A percentile compares a stretch with the other conserved stretches of the same genome.
Conservation (phyloP, 306 rosid genomes). For the Neltuma alba region DNA sequence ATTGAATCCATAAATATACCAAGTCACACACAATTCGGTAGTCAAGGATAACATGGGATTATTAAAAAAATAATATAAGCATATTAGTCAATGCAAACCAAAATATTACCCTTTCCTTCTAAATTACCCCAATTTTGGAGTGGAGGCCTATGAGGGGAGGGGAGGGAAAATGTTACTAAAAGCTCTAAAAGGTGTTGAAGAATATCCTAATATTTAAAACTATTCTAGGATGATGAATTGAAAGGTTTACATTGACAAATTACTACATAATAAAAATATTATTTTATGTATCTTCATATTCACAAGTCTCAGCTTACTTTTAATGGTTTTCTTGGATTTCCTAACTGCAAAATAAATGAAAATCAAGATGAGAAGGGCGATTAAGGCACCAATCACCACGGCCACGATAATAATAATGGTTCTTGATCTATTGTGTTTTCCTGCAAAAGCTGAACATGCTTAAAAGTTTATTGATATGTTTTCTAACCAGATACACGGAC, state of each 20-base stretch:
- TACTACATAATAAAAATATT: background rate
- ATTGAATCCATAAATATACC: too few relatives aligned
- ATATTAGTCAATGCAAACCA: too few relatives aligned
- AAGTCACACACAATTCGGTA: too few relatives aligned
- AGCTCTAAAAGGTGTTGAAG: background rate
- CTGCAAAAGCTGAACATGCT: background rate
- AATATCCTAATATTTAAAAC: background rate
- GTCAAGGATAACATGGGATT: too few relatives aligned
- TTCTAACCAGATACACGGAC: background rate
- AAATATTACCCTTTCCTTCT: too few relatives aligned
- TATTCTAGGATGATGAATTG: background rate
- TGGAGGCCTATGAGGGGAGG: too few relatives aligned
- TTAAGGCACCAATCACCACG: background rate
- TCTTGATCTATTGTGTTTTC: constrained; percentile 6
- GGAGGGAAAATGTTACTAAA: background rate
- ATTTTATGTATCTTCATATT: background rate
- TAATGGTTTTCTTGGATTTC: background rate
- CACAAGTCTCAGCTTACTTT: background rate
- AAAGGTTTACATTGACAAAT: background rate
- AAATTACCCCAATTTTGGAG: too few relatives aligned
- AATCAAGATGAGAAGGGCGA: background rate
- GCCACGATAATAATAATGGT: background rate
- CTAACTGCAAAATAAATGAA: background rate
- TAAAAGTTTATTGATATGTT: background rate
- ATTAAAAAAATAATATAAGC: too few relatives aligned